Percentiles rank a stretch among this genome's conserved stretches.
Conservation (phyloP, 352 stramenopile species). For the Phytopythium oedochilum region DNA sequence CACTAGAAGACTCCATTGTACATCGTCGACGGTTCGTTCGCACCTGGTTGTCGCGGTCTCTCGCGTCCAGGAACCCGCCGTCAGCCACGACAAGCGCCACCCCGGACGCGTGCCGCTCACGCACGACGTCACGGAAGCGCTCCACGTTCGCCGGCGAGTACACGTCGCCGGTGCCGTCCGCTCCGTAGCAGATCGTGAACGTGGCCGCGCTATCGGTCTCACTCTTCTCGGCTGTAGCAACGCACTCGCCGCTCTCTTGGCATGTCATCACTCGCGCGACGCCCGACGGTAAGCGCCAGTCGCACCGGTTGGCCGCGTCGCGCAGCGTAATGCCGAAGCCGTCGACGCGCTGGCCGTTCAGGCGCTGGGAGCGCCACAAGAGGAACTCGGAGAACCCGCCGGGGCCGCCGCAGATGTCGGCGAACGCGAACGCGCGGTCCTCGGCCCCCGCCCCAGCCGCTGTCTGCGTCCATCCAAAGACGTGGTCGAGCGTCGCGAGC, state of each 20-base stretch:
- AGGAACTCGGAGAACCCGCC: conserved; percentile 82
- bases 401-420: conserved; percentile 71
- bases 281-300: conserved; percentile 31
- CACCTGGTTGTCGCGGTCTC: conserved; percentile 59
- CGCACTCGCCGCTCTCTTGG: background rate
- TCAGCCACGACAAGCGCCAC: conserved; percentile 65
- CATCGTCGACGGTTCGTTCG: background rate
- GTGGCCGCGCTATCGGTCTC: background rate
- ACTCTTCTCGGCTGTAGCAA: background rate
- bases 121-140: conserved; percentile 41
- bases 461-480: conserved; percentile 45
- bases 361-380: conserved; percentile 35
- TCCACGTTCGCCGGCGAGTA: conserved; percentile 57
- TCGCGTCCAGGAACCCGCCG: conserved; percentile 65
- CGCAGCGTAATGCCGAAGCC: conserved; percentile 72
- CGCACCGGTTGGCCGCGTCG: conserved; percentile 31
- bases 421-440: conserved; percentile 40
- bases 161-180: conserved; percentile 67
- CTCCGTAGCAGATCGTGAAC: conserved; percentile 56
- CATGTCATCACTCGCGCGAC: background rate
- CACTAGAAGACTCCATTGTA: background rate
- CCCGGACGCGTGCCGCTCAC: conserved; percentile 17
- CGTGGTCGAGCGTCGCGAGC: conserved; percentile 62
- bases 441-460: background rate
- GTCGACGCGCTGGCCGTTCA: conserved; percentile 1